Conservation (phyloP, 108 stramenopile species). For the Skeletonema tropicum region DNA sequence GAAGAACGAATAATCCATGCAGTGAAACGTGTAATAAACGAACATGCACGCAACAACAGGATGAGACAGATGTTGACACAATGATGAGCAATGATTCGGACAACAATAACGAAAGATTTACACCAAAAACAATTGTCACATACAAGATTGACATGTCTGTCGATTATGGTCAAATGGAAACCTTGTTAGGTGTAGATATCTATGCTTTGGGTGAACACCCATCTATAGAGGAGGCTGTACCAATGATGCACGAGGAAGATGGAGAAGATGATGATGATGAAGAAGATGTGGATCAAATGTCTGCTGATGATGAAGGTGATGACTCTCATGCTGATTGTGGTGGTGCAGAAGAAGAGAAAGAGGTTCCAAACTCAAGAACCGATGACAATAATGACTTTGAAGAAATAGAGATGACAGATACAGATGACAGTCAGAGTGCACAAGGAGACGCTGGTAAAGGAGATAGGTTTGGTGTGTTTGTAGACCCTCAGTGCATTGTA, state of each 20-base stretch:
- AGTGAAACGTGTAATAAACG: background rate
- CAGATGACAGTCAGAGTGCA: background rate
- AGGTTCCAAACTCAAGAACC: background rate
- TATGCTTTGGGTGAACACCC: conserved; percentile 58
- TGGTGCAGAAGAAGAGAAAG: background rate
- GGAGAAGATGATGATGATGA: conserved; percentile 45
- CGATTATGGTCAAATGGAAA: conserved; percentile 60
- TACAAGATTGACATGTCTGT: conserved; percentile 70
- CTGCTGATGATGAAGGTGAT: conserved; percentile 16
- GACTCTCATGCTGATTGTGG: conserved; percentile 1
- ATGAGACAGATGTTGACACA: conserved; percentile 27
- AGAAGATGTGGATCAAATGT: conserved; percentile 42
- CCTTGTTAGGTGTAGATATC: conserved; percentile 57
- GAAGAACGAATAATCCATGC: background rate
- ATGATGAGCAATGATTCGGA: background rate
- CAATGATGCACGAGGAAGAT: conserved; percentile 51
- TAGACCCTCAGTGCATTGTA: conserved; percentile 73
- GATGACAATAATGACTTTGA: conserved; percentile 7
- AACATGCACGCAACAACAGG: conserved; percentile 10
- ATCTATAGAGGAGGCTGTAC: conserved; percentile 55
- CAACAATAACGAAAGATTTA: conserved; percentile 7
- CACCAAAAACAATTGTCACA: conserved; percentile 50
- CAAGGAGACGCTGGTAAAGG: background rate
- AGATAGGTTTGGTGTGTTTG: conserved; percentile 67
- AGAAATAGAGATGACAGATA: conserved; percentile 14